These are phyloP conservation scores for Tylopilus rubrobrunneus DNA, from an alignment of 768 basidiomycete genomes.

Conservation along the genomic window DNA sequence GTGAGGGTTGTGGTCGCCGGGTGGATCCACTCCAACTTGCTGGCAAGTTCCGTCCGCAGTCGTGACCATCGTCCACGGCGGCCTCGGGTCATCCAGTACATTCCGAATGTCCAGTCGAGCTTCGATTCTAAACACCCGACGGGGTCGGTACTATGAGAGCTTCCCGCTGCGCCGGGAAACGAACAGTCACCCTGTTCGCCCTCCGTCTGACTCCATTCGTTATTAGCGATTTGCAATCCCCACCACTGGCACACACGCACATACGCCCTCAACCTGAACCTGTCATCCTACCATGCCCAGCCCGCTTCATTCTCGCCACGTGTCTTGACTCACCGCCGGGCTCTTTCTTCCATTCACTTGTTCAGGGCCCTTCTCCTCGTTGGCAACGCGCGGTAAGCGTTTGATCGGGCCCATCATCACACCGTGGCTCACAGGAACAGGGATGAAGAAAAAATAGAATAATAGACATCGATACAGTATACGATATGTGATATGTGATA, in stretches of 20 bases:
- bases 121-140: background rate
- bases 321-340: background rate
- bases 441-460: conserved; percentile 8
- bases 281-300: background rate
- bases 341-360: background rate
- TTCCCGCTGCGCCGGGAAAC: too few relatives aligned
- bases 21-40: background rate
- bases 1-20: background rate
- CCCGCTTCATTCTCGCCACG: conserved; percentile 1
- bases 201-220: background rate
- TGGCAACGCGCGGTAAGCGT: conserved; percentile 19
- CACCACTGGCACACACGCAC: background rate
- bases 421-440: background rate
- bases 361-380: conserved; percentile 16
- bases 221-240: conserved; percentile 10
- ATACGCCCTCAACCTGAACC: conserved; percentile 20
- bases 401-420: conserved; percentile 7
- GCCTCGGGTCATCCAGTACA: too few relatives aligned
- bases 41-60: background rate
- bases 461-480: conserved; percentile 18
- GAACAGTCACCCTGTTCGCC: too few relatives aligned
- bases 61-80: background rate
- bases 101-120: background rate
- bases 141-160: too few relatives aligned
- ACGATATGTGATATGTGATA: background rate